These are phyloP conservation scores for Neofusicoccum umdonicola DNA, from an alignment of 2,329 filamentous ascomycete species.

Conservation along the genomic window DNA sequence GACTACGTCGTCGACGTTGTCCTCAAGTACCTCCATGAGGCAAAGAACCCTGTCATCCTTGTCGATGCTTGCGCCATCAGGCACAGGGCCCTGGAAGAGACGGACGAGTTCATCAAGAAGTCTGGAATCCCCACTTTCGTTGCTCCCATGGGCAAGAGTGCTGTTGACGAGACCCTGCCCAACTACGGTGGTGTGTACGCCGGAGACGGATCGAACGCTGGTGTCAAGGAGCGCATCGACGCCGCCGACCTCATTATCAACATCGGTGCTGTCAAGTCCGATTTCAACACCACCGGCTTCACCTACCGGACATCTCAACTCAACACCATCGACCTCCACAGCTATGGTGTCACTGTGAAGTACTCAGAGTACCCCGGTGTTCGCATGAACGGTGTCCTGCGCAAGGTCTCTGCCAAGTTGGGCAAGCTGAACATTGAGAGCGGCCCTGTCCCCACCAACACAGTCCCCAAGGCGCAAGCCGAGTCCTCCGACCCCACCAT, in stretches of 20 bases:
- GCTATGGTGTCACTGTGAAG: slow-evolving; percentile 67
- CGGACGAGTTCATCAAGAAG: slow-evolving; percentile 69
- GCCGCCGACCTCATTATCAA: slow-evolving; percentile 68
- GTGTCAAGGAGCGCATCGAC: slow-evolving; percentile 64
- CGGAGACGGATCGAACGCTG: slow-evolving; percentile 68
- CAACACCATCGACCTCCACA: slow-evolving; percentile 79
- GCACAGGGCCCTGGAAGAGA: slow-evolving; percentile 69
- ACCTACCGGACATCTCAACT: slow-evolving; percentile 75
- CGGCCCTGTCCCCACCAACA: slow-evolving; percentile 55
- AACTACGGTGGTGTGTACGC: slow-evolving; percentile 83
- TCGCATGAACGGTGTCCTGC: slow-evolving; percentile 74
- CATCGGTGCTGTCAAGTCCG: slow-evolving; percentile 69
- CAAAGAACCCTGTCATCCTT: slow-evolving; percentile 73
- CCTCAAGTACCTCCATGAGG: slow-evolving; percentile 67
- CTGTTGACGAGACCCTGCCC: slow-evolving; percentile 71
- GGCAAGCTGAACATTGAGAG: slow-evolving; percentile 56
- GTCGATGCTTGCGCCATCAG: slow-evolving; percentile 82
- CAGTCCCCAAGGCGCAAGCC: slow-evolving; percentile 40
- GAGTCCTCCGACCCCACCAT: slow-evolving; percentile 46
- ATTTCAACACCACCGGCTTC: slow-evolving; percentile 82
- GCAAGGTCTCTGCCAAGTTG: slow-evolving; percentile 62
- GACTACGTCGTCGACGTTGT: slow-evolving; percentile 81
- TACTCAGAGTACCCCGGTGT: slow-evolving; percentile 78
- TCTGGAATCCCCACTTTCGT: slow-evolving; percentile 78
- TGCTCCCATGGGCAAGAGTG: slow-evolving; percentile 87